phyloP scores from a whole-genome alignment of 441 rosid genomes.

The Eutrema salsugineum region DNA sequence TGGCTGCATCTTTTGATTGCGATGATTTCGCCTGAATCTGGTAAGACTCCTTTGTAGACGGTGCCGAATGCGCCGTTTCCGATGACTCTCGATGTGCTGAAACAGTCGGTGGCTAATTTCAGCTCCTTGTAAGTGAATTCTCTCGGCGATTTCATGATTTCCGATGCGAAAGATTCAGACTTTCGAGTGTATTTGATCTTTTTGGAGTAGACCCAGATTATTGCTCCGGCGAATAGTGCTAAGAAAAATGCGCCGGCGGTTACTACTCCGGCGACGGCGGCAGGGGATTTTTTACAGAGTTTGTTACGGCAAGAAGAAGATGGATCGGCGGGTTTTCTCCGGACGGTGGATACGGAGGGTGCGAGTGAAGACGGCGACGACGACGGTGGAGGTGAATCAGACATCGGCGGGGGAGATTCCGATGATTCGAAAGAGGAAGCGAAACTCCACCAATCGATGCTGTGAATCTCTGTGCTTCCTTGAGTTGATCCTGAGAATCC shows the following conservation, averaged over 20 bases:
- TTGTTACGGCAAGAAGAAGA: slow-evolving; percentile 71
- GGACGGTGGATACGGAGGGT: slow-evolving; percentile 38
- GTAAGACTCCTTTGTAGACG: slow-evolving; percentile 76
- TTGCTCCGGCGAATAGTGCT: slow-evolving; percentile 64
- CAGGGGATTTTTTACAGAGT: slow-evolving; percentile 80
- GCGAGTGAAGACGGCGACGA: slow-evolving; percentile 22
- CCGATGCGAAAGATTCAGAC: slow-evolving; percentile 66
- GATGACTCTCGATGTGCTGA: slow-evolving; percentile 59
- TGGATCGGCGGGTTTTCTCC: slow-evolving; percentile 35
- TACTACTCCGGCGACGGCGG: slow-evolving; percentile 92
- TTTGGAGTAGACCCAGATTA: slow-evolving; percentile 72
- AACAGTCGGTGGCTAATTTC: slow-evolving; percentile 69
- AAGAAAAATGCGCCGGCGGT: slow-evolving; percentile 89
- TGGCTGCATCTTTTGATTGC: slow-evolving; percentile 90
- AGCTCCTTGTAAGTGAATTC: slow-evolving; percentile 89
- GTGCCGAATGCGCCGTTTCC: slow-evolving; percentile 96
- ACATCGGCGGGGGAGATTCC: slow-evolving; percentile 49
- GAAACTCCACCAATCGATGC: slow-evolving; percentile 94
- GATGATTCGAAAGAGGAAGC: slow-evolving; percentile 57
- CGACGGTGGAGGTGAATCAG: slow-evolving; percentile 59
- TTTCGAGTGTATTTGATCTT: slow-evolving; percentile 46
- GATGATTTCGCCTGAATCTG: slow-evolving; percentile 65
- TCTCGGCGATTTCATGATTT: slow-evolving; percentile 76
- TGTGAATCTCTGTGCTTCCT: slow-evolving; percentile 94
- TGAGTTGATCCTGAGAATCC: slow-evolving; percentile 97